Percentiles rank a stretch among this genome's conserved stretches.
These are phyloP conservation scores for Claviceps sp. DNA, from an alignment of 2,329 filamentous ascomycete genomes.

Conservation along the genomic window DNA sequence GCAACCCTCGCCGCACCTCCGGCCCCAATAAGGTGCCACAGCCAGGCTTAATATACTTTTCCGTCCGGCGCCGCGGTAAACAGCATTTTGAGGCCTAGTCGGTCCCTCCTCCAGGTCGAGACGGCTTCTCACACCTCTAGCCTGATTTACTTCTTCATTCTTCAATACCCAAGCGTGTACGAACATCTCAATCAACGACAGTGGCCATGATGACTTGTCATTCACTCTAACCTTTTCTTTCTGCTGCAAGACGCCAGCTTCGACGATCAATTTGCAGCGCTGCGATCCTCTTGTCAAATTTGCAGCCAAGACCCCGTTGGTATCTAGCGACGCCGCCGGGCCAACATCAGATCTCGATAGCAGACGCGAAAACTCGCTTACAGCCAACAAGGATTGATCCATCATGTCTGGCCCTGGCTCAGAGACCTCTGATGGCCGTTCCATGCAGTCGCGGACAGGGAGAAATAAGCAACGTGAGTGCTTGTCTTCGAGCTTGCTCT, in stretches of 20 bases:
- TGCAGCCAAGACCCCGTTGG: neutral
- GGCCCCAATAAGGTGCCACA: conserved; percentile 2
- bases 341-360: conserved; percentile 1
- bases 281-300: conserved; percentile 6
- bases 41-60: conserved; percentile 1
- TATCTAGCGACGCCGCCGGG: neutral
- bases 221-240: conserved; percentile 8
- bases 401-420: conserved; percentile 24
- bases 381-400: conserved; percentile 5
- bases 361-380: neutral
- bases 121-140: conserved; percentile 4
- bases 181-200: conserved; percentile 3
- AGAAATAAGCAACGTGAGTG: conserved; percentile 67
- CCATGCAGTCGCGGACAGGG: conserved; percentile 63
- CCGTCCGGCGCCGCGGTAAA: conserved; percentile 6
- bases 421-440: conserved; percentile 28
- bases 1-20: neutral
- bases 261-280: conserved; percentile 5
- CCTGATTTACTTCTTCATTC: neutral
- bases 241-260: conserved; percentile 7
- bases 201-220: conserved; percentile 7
- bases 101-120: conserved; percentile 4
- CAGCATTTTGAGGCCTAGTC: conserved; percentile 4
- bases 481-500: conserved; percentile 4
- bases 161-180: neutral